Evolutionary conservation across 805 yeast genomes (phyloP), one percentile per base, ranked within the genome.

Genomic region (Pichia gijzeniarum): DNA sequence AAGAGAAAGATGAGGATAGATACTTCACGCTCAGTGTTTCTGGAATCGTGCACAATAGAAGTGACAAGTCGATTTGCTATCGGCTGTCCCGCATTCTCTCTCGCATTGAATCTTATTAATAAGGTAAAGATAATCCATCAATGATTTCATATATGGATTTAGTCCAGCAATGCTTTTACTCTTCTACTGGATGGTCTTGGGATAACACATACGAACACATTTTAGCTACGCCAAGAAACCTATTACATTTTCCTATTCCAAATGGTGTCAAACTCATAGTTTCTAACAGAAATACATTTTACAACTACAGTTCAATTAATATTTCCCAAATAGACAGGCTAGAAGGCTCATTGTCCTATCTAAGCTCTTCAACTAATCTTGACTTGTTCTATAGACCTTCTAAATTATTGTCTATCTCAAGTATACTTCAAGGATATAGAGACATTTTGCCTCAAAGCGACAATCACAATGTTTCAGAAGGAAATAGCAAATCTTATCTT

Each of bases 61-160:
- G n/a, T n/a, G n/a, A n/a, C n/a, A n/a, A n/a, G n/a, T n/a, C n/a
- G n/a, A n/a, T n/a, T n/a, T n/a, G n/a, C n/a, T n/a, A n/a, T n/a
- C n/a, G n/a, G n/a, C n/a, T n/a, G n/a, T n/a, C n/a, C n/a, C n/a
- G n/a, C n/a, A n/a, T n/a, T n/a, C n/a, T n/a, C n/a, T n/a, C n/a
- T n/a, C n/a, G n/a, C n/a, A n/a, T n/a, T n/a, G n/a, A n/a, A n/a
- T n/a, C n/a, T n/a, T n/a, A n/a, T n/a, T n/a, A n/a, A n/a, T n/a
- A n/a, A n/a, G n/a, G n/a, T n/a, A n/a, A n/a, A n/a, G n/a, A n/a
- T n/a, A n/a, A n/a, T 9, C 22, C 32, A 2, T n/a, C 14, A 40
- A 88, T 88, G 96, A 69, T 80, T 50, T 74, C 78, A 36, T 90
- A 85, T 67, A 88, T 91, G 95, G 96, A 91, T 55, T 84, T 82